Base-by-base conservation (phyloP, 2,329 filamentous ascomycete genomes). In the Colletotrichum cuscutae region DNA sequence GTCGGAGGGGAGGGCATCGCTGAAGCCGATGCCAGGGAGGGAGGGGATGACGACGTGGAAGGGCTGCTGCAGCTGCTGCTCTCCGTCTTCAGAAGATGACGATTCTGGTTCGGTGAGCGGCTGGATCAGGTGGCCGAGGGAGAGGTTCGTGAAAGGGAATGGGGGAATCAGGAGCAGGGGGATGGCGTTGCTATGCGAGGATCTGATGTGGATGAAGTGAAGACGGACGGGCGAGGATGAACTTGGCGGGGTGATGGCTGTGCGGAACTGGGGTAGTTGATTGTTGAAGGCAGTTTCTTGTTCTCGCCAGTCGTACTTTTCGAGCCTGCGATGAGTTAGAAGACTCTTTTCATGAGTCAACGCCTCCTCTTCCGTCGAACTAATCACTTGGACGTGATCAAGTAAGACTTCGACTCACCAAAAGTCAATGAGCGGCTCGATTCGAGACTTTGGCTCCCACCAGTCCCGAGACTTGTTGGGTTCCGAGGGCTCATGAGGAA, bases 11-110 rank as follows among this genome's bases (percentile, higher is more conserved):
- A 91, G 84, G 2, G 90, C 84, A 79, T 93, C 91, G 79, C 91
- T 92, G 77, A 93, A 94, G 19, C 90, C 91, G 58, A 92, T 83
- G 0, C 91, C 91, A 0, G 92, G 91, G 24, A 93, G 85, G 56
- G 89, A 90, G 1, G 92, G 91, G 24, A 89, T 88, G 24, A 94
- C 86, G n/a, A 93, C 78, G 77, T 93, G 89, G 76, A 93, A 94
- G 0, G 90, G 85, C 72, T 89, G 87, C 13, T 42, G 37, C 0
- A 7, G 37, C 37, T 42, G 37, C 13, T 42, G 37, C 37, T 42
- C 37, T 15, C 37, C 37, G 37, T 42, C 37, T 42, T 15, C 5
- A 42, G 37, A 42, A 15, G 76, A 81, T 79, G 80, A 86, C 11
- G 32, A 83, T 11, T 87, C 81, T 2, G 90, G 89, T 26, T 89